Evolutionary conservation across 352 stramenopile genomes (phyloP), one percentile per base, ranked within the genome.

Genomic region (Pythium sukuiense): DNA sequence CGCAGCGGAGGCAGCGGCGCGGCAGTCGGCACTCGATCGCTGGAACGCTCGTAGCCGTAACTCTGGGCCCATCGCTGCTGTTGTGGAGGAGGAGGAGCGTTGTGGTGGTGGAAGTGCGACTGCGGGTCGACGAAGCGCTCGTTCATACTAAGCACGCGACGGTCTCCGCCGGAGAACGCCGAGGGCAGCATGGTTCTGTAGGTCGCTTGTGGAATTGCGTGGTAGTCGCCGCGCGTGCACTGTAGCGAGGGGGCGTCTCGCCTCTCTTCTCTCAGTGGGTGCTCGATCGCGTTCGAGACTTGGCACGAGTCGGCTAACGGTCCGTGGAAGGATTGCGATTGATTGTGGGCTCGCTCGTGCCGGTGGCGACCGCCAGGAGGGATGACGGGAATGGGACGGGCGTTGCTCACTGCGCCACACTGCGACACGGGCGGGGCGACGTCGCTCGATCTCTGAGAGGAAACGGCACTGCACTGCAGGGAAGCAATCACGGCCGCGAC

Each of bases 1-100:
- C 62, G 55, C 55, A 69, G 55, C 27, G 62, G 62, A 13, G 62
- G 62, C 9, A 69, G 55, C 55, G 62, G 54, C 26, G 55, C 32
- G 30, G 32, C 32, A 8, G 8, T 35, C 32, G 53, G 37, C 6
- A 13, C 18, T 9, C 37, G 37, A 9, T 43, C 37, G 11, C 14
- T 13, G 13, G 37, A 3, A 1, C 37, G 37, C 37, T 43, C 37
- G 37, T 43, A 43, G 37, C 37, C 13, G 37, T 43, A 43, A 1
- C 11, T 13, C 37, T 13, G 11, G 35, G 6, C 35, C 37, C 37
- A 43, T 6, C 37, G 37, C 37, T 43, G 37, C 37, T 43, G 35
- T 14, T 41, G 37, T 13, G 14, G 37, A 6, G 3, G 32, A 35
- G n/a, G n/a, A n/a, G n/a, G n/a, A n/a, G n/a, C n/a, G n/a, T 35